Conservation (phyloP, 345 rosid species). For the Citropsis articulata region DNA sequence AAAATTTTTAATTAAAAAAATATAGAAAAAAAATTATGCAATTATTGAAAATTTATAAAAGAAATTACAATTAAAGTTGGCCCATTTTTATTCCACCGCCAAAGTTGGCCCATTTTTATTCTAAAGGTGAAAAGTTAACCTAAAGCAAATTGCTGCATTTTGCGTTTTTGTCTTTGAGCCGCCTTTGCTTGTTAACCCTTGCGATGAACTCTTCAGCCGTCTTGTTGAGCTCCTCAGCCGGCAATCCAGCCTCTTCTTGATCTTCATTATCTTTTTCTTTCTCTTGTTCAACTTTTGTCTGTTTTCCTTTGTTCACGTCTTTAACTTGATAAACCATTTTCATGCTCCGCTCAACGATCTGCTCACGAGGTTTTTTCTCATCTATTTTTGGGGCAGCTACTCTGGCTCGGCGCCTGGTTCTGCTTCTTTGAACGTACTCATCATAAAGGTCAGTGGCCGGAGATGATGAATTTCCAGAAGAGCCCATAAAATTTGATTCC, state of each 20-base stretch:
- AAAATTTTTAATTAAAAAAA: too few relatives aligned
- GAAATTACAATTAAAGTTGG: too few relatives aligned
- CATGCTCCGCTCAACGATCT: not conserved
- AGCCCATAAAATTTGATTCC: slow-evolving; percentile 34
- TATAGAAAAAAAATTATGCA: too few relatives aligned
- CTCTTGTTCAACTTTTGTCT: not conserved
- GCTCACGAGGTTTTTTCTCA: not conserved
- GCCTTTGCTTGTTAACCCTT: slow-evolving; percentile 58
- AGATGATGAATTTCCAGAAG: slow-evolving; percentile 3
- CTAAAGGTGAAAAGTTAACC: too few relatives aligned
- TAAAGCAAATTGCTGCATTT: too few relatives aligned
- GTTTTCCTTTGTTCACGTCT: not conserved
- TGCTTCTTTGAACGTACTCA: slow-evolving; percentile 42
- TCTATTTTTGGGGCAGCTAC: slow-evolving; percentile 5
- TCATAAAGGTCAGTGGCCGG: slow-evolving; percentile 27
- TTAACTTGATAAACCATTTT: slow-evolving; percentile 1
- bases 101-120: too few relatives aligned
- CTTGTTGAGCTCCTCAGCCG: slow-evolving; percentile 47
- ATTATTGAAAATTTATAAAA: too few relatives aligned
- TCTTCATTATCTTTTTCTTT: slow-evolving; percentile 11
- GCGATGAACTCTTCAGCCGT: slow-evolving; percentile 67
- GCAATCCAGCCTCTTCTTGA: slow-evolving; percentile 28
- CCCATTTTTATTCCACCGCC: too few relatives aligned
- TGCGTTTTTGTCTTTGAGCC: slow-evolving; percentile 55
- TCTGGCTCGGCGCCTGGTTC: not conserved